A percentile compares a stretch with the other conserved stretches of the same genome.
These are phyloP conservation scores for Curvularia hawaiiensis DNA, from an alignment of 2,329 filamentous ascomycete species.

Conservation along the genomic window DNA sequence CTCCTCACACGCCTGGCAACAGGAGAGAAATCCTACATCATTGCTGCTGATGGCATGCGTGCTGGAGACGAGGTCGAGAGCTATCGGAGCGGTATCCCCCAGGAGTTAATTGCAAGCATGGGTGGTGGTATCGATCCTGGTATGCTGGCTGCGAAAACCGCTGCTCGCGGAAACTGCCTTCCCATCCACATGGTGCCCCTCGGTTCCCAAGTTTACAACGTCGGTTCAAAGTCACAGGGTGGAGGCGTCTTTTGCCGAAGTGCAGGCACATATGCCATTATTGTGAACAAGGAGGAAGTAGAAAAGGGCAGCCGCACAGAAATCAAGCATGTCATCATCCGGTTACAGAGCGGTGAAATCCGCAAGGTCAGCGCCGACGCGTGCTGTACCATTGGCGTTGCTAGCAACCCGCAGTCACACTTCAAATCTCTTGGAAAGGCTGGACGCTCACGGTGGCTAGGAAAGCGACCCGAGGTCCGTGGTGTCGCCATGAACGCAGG, in stretches of 20 bases:
- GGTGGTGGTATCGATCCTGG: constrained; percentile 91
- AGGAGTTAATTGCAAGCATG: constrained; percentile 87
- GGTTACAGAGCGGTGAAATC: constrained; percentile 90
- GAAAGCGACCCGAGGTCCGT: constrained; percentile 92
- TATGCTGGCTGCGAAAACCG: constrained; percentile 93
- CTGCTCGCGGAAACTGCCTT: constrained; percentile 91
- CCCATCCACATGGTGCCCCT: constrained; percentile 95
- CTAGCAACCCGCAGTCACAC: constrained; percentile 91
- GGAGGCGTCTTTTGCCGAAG: constrained; percentile 92
- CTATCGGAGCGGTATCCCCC: constrained; percentile 86
- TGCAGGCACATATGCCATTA: constrained; percentile 87
- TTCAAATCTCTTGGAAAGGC: constrained; percentile 94
- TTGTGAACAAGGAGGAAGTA: constrained; percentile 83
- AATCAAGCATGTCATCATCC: constrained; percentile 80
- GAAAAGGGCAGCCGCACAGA: constrained; percentile 65
- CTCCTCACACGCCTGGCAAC: constrained; percentile 78
- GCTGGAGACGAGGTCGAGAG: constrained; percentile 92
- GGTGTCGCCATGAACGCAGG: constrained; percentile 98
- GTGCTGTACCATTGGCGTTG: constrained; percentile 90
- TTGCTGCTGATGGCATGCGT: constrained; percentile 93
- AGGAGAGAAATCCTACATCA: constrained; percentile 82
- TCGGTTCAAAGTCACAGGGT: constrained; percentile 74
- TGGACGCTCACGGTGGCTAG: constrained; percentile 89
- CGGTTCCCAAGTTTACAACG: constrained; percentile 89
- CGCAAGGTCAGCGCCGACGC: constrained; percentile 89